Conservation (phyloP, 192 early-diverging fungal species). For the Coemansia sp. region DNA sequence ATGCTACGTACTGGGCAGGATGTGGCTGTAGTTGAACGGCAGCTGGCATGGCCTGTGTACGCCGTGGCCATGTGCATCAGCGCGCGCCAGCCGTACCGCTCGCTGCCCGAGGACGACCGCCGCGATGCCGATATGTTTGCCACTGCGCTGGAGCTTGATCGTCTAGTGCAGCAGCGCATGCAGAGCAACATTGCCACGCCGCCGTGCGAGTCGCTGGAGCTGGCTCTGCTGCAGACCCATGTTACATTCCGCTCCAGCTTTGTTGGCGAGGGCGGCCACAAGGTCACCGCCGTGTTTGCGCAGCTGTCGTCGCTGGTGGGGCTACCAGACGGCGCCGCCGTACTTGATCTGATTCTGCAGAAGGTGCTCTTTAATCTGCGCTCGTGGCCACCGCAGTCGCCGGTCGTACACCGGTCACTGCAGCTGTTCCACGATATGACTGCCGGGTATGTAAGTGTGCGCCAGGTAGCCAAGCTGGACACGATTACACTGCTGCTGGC, state of each 20-base stretch:
- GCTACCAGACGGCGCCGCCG: slow-evolving; percentile 57
- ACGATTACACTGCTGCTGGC: slow-evolving; percentile 63
- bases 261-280: slow-evolving; percentile 67
- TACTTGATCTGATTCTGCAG: slow-evolving; percentile 39
- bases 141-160: slow-evolving; percentile 67
- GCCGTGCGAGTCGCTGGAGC: slow-evolving; percentile 66
- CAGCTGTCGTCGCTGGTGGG: slow-evolving; percentile 65
- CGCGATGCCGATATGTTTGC: slow-evolving; percentile 74
- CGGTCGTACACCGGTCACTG: slow-evolving; percentile 63
- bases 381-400: slow-evolving; percentile 56
- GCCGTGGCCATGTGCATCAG: slow-evolving; percentile 67
- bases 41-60: slow-evolving; percentile 81
- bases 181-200: slow-evolving; percentile 50
- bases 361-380: slow-evolving; percentile 62
- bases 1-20: slow-evolving; percentile 35
- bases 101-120: slow-evolving; percentile 74
- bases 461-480: slow-evolving; percentile 75
- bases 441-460: slow-evolving; percentile 71
- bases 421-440: slow-evolving; percentile 76
- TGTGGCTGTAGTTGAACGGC: slow-evolving; percentile 56
- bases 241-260: slow-evolving; percentile 76
- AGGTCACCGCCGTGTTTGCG: slow-evolving; percentile 63
- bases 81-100: slow-evolving; percentile 70
- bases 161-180: slow-evolving; percentile 62
- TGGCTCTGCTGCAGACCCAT: slow-evolving; percentile 79